Base-by-base conservation (phyloP, 495 filamentous ascomycete species). In the Xylaria longipes region DNA sequence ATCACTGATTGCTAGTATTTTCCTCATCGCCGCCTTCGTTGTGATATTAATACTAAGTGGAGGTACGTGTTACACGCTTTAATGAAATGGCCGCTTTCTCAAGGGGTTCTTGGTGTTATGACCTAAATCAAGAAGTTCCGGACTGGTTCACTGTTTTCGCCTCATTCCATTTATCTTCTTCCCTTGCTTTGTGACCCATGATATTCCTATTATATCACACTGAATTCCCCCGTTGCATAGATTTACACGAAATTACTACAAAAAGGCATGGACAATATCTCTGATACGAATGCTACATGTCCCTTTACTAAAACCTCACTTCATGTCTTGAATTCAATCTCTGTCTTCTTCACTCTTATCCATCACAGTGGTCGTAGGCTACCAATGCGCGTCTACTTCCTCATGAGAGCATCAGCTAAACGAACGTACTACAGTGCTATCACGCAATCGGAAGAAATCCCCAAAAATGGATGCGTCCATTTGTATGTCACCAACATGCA, bases 401-500 rank as follows among this genome's bases (percentile, higher is more conserved):
- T 35, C 25, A 25, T 45, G 12, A 37, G 12, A 25, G 8, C 66
- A 65, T 65, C 54, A 12, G 57, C 64, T 67, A 69, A 68, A 58
- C 72, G 67, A 73, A n/a, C 69, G 41, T 56, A 11, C n/a, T 73
- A 61, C 69, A 79, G 77, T 79, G 6, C 58, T 79, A 27, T 73
- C 77, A 50, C 75, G 71, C 72, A 56, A 56, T 68, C 72, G 68
- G 71, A 65, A 66, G 41, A 74, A 72, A 37, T 15, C 57, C 11
- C 75, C 75, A 39, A 60, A 52, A 8, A 75, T 76, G 76, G 72
- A 67, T 70, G 37, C 73, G 20, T 75, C 76, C n/a, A 45, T 78
- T 35, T 80, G 76, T 65, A 54, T 70, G 27, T 72, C 74, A 17
- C 73, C 74, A 66, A 69, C 74, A 60, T 94, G 92, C 77, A 82